Evolutionary conservation across 1,284 basidiomycete species (phyloP), one percentile per base, ranked within the genome.

Genomic region (Ganoderma boninense): DNA sequence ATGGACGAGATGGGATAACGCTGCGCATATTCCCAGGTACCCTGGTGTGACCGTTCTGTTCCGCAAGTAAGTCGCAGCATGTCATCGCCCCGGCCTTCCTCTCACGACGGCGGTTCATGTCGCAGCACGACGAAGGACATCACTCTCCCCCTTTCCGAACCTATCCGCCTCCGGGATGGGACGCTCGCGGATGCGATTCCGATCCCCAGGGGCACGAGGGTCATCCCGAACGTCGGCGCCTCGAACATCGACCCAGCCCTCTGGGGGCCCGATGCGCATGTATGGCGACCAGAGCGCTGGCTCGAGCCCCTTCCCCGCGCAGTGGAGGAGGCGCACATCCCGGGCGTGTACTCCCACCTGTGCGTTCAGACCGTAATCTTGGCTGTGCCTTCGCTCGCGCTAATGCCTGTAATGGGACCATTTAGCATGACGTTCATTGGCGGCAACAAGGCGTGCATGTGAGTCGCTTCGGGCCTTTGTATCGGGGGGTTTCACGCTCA

Each of bases 361-460:
- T 70, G 43, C 56, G 65, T 42, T 1, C 20, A 23, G 32, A 40
- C 20, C 13, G 10, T 6, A 14, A 40, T 42, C 3, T 32, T 13
- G 13, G 62, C 74, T 70, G 18, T 44, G 42, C 26, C n/a, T 7
- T 20, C 43, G 18, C 32, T 23, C 13, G 18, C 6, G 10, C 46
- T 49, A 23, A 49, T 13, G 46, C 11, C n/a, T 13, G n/a, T 52
- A 18, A 35, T 26, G n/a, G 43, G 26, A 38, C 29, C 42, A 0
- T 16, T 20, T 23, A 81, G 80, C 65, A 78, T 81, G 76, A 80
- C 80, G 10, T 81, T 81, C 73, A 69, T 77, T n/a, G 79, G 78
- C 14, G 80, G 80, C 18, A 72, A 74, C 54, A 70, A 79, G 29
- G 66, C 76, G 8, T 81, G 80, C 78, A 79, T 81, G 78, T 79